phyloP scores from a whole-genome alignment of 2,329 filamentous ascomycete genomes.

The Chrysoporthe austroafricana region DNA sequence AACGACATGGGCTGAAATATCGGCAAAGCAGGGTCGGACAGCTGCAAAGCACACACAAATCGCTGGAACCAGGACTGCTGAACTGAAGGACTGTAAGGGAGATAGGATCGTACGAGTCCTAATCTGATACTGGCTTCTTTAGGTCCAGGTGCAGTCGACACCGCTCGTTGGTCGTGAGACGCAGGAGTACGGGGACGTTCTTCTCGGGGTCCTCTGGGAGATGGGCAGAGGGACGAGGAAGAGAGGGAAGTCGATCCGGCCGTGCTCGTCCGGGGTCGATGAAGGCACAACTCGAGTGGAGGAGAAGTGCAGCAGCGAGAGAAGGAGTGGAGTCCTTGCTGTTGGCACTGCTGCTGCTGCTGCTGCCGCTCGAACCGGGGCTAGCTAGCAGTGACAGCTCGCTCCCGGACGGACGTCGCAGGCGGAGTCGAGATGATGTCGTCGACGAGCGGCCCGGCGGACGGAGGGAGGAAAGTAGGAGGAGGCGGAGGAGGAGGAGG shows the following conservation, averaged over 20 bases:
- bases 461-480: constrained; percentile 8
- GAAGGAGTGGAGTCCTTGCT: constrained; percentile 25
- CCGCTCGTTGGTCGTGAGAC: constrained; percentile 2
- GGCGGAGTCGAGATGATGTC: neutral
- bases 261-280: neutral
- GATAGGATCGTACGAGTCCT: constrained; percentile 10
- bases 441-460: constrained; percentile 16
- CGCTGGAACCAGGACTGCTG: neutral
- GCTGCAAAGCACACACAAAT: neutral
- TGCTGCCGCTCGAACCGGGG: constrained; percentile 16
- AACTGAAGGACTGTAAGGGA: neutral
- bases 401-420: constrained; percentile 8
- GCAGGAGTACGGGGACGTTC: constrained; percentile 11
- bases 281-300: constrained; percentile 11
- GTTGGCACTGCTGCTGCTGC: constrained; percentile 14
- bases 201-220: constrained; percentile 13
- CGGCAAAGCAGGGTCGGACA: neutral
- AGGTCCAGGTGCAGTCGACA: constrained; percentile 21
- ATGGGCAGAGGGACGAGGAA: constrained; percentile 8
- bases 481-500: neutral
- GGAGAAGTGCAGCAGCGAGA: constrained; percentile 7
- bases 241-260: constrained; percentile 3
- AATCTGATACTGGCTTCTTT: constrained; percentile 19
- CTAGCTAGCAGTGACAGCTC: constrained; percentile 2
- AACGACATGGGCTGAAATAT: constrained; percentile 15